Evolutionary conservation across 2,329 filamentous ascomycete genomes (phyloP).

Genomic region (Apiospora aurea): DNA sequence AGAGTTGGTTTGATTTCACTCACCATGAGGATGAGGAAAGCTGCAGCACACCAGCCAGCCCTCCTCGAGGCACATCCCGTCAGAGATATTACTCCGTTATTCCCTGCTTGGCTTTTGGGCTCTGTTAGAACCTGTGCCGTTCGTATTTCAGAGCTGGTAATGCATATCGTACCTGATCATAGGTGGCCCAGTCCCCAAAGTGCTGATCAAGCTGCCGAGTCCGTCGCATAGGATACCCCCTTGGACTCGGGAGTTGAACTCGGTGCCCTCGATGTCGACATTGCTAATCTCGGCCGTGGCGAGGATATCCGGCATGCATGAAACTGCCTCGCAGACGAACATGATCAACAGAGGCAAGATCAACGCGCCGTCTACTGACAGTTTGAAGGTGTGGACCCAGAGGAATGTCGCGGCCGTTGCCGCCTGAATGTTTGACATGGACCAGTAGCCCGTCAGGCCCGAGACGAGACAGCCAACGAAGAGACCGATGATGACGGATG

Average conservation of each 20-base stretch:
- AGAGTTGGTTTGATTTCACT: neutral
- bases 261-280: conserved; percentile 64
- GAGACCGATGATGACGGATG: conserved; percentile 69
- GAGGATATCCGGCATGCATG: conserved; percentile 65
- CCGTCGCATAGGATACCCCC: conserved; percentile 73
- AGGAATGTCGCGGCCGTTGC: conserved; percentile 72
- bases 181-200: conserved; percentile 70
- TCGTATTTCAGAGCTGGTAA: neutral
- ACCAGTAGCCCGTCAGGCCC: conserved; percentile 71
- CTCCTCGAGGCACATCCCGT: conserved; percentile 73
- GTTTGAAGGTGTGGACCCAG: conserved; percentile 74
- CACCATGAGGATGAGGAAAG: conserved; percentile 68
- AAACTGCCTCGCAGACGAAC: conserved; percentile 72
- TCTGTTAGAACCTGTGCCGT: neutral
- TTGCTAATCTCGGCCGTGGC: conserved; percentile 56
- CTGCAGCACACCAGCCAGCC: conserved; percentile 70
- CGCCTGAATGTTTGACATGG: conserved; percentile 61
- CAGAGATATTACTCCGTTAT: conserved; percentile 73
- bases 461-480: conserved; percentile 73
- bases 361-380: conserved; percentile 70
- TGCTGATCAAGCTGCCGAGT: conserved; percentile 68
- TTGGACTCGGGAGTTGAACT: conserved; percentile 74
- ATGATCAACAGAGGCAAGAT: conserved; percentile 70
- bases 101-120: conserved; percentile 65
- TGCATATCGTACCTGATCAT: conserved; percentile 53